Percentiles rank a stretch among this genome's conserved stretches.
Conservation (phyloP, 2,329 filamentous ascomycete genomes). For the Colletotrichum sidae region DNA sequence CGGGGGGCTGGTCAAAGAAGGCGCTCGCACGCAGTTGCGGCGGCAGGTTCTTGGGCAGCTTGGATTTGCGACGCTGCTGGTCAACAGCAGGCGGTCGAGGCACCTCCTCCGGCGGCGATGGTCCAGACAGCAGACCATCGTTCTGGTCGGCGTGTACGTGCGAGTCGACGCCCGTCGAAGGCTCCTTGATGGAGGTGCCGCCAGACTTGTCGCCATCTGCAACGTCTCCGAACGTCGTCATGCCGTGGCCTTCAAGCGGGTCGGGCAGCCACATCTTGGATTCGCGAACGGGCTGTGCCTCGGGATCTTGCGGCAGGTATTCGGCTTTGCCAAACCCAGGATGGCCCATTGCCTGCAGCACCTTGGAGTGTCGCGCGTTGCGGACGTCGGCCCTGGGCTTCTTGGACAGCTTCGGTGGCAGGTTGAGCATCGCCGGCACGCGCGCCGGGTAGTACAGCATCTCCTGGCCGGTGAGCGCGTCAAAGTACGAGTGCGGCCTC, state of each 20-base stretch:
- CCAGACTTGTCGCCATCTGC: constrained; percentile 4
- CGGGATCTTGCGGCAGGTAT: constrained; percentile 47
- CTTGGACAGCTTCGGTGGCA: constrained; percentile 88
- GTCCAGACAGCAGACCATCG: constrained; percentile 1
- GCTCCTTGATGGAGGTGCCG: constrained; percentile 18
- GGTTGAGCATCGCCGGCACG: constrained; percentile 91
- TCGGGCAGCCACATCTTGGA: constrained; percentile 61
- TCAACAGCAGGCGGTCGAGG: constrained; percentile 25
- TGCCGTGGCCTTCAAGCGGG: constrained; percentile 48
- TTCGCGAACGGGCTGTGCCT: constrained; percentile 41
- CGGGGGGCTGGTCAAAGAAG: constrained; percentile 82
- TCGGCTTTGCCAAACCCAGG: constrained; percentile 33
- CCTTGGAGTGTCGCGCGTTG: constrained; percentile 78
- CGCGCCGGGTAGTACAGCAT: constrained; percentile 98
- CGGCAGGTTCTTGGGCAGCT: constrained; percentile 64
- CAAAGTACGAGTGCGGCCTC: constrained; percentile 68
- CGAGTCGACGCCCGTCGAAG: constrained; percentile 4
- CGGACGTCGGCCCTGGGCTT: constrained; percentile 72
- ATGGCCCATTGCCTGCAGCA: constrained; percentile 70
- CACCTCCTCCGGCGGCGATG: constrained; percentile 8
- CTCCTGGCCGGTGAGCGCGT: constrained; percentile 75
- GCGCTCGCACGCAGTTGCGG: constrained; percentile 90
- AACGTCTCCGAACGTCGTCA: constrained; percentile 11
- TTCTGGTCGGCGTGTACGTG: constrained; percentile 8
- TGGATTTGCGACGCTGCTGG: constrained; percentile 48